Conservation (phyloP, 2,329 filamentous ascomycete genomes). For the Fusarium concolor region DNA sequence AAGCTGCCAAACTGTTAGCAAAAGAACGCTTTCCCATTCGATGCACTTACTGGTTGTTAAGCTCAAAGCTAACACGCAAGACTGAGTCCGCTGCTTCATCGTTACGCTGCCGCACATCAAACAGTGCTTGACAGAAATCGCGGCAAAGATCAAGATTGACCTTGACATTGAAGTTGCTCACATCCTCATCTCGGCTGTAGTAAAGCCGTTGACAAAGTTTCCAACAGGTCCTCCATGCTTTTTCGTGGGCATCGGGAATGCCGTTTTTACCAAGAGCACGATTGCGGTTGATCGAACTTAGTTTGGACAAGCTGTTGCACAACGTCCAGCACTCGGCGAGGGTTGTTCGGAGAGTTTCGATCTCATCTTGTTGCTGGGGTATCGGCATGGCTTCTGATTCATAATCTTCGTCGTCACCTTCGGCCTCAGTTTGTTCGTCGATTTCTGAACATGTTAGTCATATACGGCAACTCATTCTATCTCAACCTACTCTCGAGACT, state of each 20-base stretch:
- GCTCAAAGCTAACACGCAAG: conserved; percentile 89
- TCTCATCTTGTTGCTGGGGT: conserved; percentile 66
- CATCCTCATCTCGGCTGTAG: conserved; percentile 78
- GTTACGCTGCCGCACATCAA: conserved; percentile 82
- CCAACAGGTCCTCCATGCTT: conserved; percentile 95
- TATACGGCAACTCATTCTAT: not conserved
- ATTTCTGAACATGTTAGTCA: conserved; percentile 60
- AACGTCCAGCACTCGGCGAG: conserved; percentile 92
- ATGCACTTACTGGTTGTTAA: conserved; percentile 84
- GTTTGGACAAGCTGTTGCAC: conserved; percentile 87
- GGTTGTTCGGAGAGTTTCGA: conserved; percentile 77
- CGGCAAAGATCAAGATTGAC: conserved; percentile 87
- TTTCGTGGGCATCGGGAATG: conserved; percentile 81
- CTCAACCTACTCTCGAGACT: conserved; percentile 77
- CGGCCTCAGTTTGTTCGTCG: conserved; percentile 64
- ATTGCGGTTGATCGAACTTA: conserved; percentile 86
- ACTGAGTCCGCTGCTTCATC: conserved; percentile 88
- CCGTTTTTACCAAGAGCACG: conserved; percentile 81
- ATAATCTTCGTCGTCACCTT: conserved; percentile 65
- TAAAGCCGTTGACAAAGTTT: conserved; percentile 91
- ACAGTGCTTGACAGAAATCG: conserved; percentile 91
- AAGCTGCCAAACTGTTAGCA: conserved; percentile 62
- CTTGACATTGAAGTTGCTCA: conserved; percentile 73
- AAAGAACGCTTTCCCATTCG: conserved; percentile 12
- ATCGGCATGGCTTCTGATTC: conserved; percentile 58